Evolutionary conservation across 208 protist genomes (phyloP).

Genomic region (Trypanosoma scelopori): DNA sequence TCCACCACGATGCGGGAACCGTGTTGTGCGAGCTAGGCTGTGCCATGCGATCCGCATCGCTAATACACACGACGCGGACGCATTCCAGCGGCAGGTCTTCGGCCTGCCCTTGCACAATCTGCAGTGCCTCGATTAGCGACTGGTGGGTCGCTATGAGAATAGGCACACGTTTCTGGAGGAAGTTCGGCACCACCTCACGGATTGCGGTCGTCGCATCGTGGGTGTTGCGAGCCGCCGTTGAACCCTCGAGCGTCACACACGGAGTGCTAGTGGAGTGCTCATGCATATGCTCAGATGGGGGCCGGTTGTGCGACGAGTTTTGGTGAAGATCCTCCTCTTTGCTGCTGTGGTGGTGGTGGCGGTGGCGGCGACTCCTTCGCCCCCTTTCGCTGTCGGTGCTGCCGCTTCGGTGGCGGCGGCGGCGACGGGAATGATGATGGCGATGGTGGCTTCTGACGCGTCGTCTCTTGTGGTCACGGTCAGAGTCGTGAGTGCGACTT

Average conservation of each 20-base stretch:
- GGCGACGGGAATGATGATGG: neutral
- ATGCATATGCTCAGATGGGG: neutral
- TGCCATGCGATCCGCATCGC: slow-evolving; percentile 43
- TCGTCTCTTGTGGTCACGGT: no score
- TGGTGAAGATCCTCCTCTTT: neutral
- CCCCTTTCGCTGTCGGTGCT: neutral
- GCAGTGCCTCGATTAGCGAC: slow-evolving; percentile 41
- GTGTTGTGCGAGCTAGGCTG: slow-evolving; percentile 38
- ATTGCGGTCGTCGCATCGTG: neutral
- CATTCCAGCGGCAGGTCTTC: slow-evolving; percentile 59
- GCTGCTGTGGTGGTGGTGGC: neutral
- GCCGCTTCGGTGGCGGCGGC: slow-evolving; percentile 16
- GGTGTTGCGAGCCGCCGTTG: neutral
- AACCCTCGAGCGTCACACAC: neutral
- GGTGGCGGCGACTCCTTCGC: slow-evolving; percentile 1
- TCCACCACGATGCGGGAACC: slow-evolving; percentile 46
- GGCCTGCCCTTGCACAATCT: slow-evolving; percentile 27
- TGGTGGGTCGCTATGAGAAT: slow-evolving; percentile 52
- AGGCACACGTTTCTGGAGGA: slow-evolving; percentile 40
- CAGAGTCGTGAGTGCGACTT: no score
- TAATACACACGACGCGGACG: slow-evolving; percentile 50
- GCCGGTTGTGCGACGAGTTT: neutral
- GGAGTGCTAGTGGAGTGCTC: neutral
- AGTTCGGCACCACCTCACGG: slow-evolving; percentile 31
- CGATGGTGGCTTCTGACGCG: neutral